Base-by-base conservation (phyloP, 2,329 filamentous ascomycete species). In the Tolypocladium amazonense region DNA sequence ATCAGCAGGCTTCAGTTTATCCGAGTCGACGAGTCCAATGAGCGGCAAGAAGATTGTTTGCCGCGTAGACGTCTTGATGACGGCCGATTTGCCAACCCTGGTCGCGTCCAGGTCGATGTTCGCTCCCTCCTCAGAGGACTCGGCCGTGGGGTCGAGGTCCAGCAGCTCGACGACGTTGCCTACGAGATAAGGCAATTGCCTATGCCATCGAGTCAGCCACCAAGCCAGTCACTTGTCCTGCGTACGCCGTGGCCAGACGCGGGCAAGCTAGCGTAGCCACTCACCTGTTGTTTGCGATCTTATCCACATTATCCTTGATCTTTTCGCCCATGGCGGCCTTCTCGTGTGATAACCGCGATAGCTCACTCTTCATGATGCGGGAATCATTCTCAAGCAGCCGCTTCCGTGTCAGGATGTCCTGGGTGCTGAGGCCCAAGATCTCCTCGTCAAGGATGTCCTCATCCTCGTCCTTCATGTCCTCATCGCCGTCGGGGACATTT, bases 31-130 rank as follows among this genome's bases (percentile, higher is more conserved):
- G 11, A 99, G 85, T 64, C 94, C 94, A 70, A 99, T 99, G 63
- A 99, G 84, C 37, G 95, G 94, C 56, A 99, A 82, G 79, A 99
- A 99, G 76, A 99, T 99, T 59, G 94, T 99, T 77, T 99, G 95
- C 68, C 94, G 85, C 30, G 94, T 99, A 8, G 93, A 97, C 11
- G 94, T 99, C 81, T 99, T 99, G 83, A 99, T 99, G 69, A 99
- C 94, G 20, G 95, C 94, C 0, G 93, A 97, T 77, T 97, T 99
- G 76, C 94, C 94, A 12, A 97, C 92, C 59, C 94, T 86, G 45
- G 92, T 97, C 65, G 94, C 94, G 76, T 99, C 94, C 56, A 99
- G 82, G 73, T 99, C 94, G 73, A 99, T 97, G 74, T 99, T 99
- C 69, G 95, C 94, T 62, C 94, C 95, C 76, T 99, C 95, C 75